Percentiles rank a stretch among this genome's conserved stretches.
phyloP scores from a whole-genome alignment of 768 basidiomycete genomes.

The Kwoniella sp. region DNA sequence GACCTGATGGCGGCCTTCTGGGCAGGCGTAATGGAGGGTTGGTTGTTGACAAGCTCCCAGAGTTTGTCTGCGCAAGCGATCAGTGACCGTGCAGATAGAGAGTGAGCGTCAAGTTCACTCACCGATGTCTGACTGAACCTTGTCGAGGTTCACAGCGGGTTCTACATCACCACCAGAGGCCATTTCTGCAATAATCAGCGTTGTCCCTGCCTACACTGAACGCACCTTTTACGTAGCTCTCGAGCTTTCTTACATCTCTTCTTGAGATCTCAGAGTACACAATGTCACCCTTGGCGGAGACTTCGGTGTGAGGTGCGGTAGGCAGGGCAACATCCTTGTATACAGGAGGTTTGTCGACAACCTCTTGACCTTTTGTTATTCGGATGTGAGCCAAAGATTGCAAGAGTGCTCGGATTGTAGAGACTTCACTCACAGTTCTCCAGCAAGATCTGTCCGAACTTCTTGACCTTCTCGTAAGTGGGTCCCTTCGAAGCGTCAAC shows the following conservation, averaged over 20 bases:
- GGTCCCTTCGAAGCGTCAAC: slow-evolving; percentile 77
- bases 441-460: slow-evolving; percentile 93
- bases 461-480: slow-evolving; percentile 91
- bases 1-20: slow-evolving; percentile 70
- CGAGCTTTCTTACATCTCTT: slow-evolving; percentile 93
- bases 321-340: slow-evolving; percentile 78
- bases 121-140: slow-evolving; percentile 90
- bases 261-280: slow-evolving; percentile 93
- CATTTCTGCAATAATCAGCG: slow-evolving; percentile 72
- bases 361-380: slow-evolving; percentile 40
- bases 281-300: slow-evolving; percentile 91
- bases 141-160: slow-evolving; percentile 87
- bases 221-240: slow-evolving; percentile 72
- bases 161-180: slow-evolving; percentile 84
- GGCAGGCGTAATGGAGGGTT: slow-evolving; percentile 94
- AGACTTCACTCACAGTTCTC: slow-evolving; percentile 64
- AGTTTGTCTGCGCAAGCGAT: slow-evolving; percentile 65
- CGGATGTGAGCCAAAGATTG: neutral
- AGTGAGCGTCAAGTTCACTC: slow-evolving; percentile 10
- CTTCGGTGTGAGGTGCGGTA: slow-evolving; percentile 92
- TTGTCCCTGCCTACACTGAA: neutral
- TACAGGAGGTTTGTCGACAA: slow-evolving; percentile 48
- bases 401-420: neutral
- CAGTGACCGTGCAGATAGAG: neutral
- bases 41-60: slow-evolving; percentile 95